phyloP scores from a whole-genome alignment of 2,329 filamentous ascomycete species.

The Chrysoporthe puriensis region DNA sequence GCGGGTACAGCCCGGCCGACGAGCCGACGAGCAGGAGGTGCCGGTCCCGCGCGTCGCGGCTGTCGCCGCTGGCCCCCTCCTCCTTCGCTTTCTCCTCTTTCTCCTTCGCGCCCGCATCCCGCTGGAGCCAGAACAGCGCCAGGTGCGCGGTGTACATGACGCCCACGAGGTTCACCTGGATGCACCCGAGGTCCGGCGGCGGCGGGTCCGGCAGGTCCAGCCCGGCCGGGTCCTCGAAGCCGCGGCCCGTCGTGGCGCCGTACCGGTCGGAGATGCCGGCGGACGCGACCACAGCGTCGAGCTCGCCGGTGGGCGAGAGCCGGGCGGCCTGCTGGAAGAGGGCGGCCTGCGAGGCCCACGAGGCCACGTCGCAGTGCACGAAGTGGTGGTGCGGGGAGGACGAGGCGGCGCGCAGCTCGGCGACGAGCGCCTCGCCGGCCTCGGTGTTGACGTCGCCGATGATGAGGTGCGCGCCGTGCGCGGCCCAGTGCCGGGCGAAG shows the following conservation, averaged over 20 bases:
- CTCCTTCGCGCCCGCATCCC: slow-evolving; percentile 44
- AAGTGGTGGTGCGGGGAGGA: slow-evolving; percentile 54
- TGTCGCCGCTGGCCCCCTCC: slow-evolving; percentile 30
- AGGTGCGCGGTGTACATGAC: slow-evolving; percentile 69
- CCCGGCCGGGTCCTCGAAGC: slow-evolving; percentile 50
- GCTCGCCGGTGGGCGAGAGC: slow-evolving; percentile 56
- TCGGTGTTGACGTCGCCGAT: slow-evolving; percentile 64
- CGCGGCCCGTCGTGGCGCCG: slow-evolving; percentile 33
- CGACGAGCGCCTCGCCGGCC: slow-evolving; percentile 58
- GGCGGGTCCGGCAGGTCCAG: slow-evolving; percentile 47
- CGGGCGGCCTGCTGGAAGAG: slow-evolving; percentile 63
- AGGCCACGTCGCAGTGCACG: slow-evolving; percentile 65
- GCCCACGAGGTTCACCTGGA: slow-evolving; percentile 67
- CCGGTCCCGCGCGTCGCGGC: slow-evolving; percentile 44
- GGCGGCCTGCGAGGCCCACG: slow-evolving; percentile 65
- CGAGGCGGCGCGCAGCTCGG: slow-evolving; percentile 50
- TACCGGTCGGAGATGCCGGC: slow-evolving; percentile 60
- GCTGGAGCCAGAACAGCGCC: slow-evolving; percentile 61
- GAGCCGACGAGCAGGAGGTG: slow-evolving; percentile 67
- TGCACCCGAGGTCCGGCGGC: slow-evolving; percentile 54
- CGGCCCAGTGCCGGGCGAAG: slow-evolving; percentile 58
- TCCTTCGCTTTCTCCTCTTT: slow-evolving; percentile 35
- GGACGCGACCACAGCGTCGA: slow-evolving; percentile 69
- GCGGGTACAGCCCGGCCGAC: slow-evolving; percentile 56
- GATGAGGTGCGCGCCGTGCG: slow-evolving; percentile 61